phyloP scores from a whole-genome alignment of 2,329 filamentous ascomycete species.

The Zasmidium cellare region DNA sequence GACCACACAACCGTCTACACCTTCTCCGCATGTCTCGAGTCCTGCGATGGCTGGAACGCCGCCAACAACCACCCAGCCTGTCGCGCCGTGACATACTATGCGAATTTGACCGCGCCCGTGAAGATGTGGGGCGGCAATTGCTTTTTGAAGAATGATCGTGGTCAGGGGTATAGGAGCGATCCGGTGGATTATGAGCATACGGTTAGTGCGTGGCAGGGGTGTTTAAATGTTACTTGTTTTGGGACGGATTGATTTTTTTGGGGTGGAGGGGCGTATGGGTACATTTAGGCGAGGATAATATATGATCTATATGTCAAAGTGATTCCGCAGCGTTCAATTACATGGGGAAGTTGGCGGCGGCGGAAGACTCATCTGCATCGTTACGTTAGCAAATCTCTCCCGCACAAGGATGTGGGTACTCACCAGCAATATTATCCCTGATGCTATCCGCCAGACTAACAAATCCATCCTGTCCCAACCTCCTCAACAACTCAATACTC shows the following conservation, averaged over 20 bases:
- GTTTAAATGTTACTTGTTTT: conserved; percentile 14
- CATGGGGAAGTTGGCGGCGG: not conserved
- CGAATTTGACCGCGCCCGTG: conserved; percentile 12
- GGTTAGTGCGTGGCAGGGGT: conserved; percentile 13
- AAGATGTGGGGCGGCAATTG: conserved; percentile 16
- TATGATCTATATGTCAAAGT: not conserved
- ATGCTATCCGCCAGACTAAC: not conserved
- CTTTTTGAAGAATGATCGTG: conserved; percentile 21
- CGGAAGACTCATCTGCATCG: not conserved
- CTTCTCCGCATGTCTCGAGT: conserved; percentile 13
- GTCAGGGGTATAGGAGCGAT: conserved; percentile 5
- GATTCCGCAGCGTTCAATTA: no score
- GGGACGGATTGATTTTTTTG: conserved; percentile 1
- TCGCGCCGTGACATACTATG: conserved; percentile 17
- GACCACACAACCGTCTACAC: conserved; percentile 15
- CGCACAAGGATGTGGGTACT: no score
- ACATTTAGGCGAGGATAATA: not conserved
- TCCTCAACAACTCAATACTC: not conserved
- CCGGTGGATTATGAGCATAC: conserved; percentile 14
- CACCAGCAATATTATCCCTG: not conserved
- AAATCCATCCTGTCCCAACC: not conserved
- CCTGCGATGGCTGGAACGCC: conserved; percentile 9
- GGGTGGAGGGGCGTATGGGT: not conserved
- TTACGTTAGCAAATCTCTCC: not conserved
- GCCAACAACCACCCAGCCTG: conserved; percentile 8